phyloP scores from a whole-genome alignment of 805 yeast species.

The Kuraishia molischiana region DNA sequence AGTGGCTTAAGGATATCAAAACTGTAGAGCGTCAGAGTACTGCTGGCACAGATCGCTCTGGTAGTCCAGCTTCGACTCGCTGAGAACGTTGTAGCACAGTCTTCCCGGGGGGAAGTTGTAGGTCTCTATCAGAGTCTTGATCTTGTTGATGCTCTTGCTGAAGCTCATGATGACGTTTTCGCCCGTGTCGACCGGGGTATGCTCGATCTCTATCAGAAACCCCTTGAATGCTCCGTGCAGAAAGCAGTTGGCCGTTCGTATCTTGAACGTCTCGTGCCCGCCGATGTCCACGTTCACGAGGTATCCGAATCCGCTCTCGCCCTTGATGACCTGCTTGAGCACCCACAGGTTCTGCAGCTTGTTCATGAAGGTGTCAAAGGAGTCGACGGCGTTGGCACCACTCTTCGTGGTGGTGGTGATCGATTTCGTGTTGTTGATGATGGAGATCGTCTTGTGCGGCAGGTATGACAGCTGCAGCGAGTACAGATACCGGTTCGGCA shows the following conservation, averaged over 20 bases:
- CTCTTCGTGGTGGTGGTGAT: constrained; percentile 15
- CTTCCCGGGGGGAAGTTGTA: constrained; percentile 26
- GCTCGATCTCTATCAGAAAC: constrained; percentile 51
- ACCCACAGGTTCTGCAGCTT: constrained; percentile 66
- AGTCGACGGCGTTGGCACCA: constrained; percentile 20
- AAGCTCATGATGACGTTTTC: constrained; percentile 19
- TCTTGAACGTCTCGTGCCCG: constrained; percentile 33
- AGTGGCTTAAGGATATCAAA: constrained; percentile 8
- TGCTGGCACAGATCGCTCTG: constrained; percentile 28
- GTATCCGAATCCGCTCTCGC: constrained; percentile 67
- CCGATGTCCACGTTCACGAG: constrained; percentile 29
- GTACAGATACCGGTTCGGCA: constrained; percentile 34
- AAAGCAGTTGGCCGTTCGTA: constrained; percentile 62
- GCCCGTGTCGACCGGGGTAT: constrained; percentile 10
- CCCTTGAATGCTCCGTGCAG: constrained; percentile 71
- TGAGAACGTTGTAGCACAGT: constrained; percentile 24
- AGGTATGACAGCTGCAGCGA: constrained; percentile 42
- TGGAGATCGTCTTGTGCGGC: constrained; percentile 34
- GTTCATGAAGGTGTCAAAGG: constrained; percentile 42
- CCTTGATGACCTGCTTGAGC: constrained; percentile 56
- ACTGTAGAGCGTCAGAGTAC: constrained; percentile 28
- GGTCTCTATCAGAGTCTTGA: constrained; percentile 19
- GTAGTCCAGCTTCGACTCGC: constrained; percentile 25
- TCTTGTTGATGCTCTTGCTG: constrained; percentile 21
- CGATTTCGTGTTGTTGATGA: constrained; percentile 34